Evolutionary conservation across 73 alveolate genomes (phyloP), one percentile per base, ranked within the genome.

Genomic region (Symbiodinium pilosum): DNA sequence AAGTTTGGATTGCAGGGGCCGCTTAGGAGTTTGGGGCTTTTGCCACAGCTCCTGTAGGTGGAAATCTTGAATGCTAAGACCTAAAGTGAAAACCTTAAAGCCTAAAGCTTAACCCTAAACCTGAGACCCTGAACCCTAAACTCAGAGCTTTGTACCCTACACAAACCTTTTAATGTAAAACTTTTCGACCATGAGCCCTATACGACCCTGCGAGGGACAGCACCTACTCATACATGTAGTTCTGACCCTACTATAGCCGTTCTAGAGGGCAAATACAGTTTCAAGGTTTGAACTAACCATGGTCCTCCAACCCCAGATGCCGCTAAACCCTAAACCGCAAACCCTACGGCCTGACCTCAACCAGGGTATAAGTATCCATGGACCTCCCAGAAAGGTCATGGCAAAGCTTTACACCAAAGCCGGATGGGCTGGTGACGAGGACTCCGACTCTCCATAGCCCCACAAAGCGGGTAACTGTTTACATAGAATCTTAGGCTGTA

Each of bases 351-450:
- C 14, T 47, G 59, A n/a, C n/a, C n/a, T n/a, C n/a, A n/a, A n/a
- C n/a, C n/a, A n/a, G n/a, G n/a, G n/a, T n/a, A n/a, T n/a, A n/a
- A n/a, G n/a, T 14, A 47, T 47, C 59, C 14, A 47, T 9, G 21
- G 59, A 47, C 6, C 14, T 6, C 6, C 59, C 59, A 4, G 81
- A 34, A 34, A 73, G 85, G 85, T 73, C 85, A 73, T 73, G 85
- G 43, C 41, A 3, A 30, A n/a, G 2, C 44, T 36, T n/a, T 73
- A 73, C 85, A 73, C 85, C 30, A 18, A 30, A 14, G 6, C 8
- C 51, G 85, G 85, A 42, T 73, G 85, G 85, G 11, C 44, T 30
- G 85, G 85, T 43, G 85, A 73, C 85, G 85, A 73, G 85, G 85
- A 32, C 4, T 54, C 73, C 59, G 14, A 47, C 59, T 47, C 59